These are phyloP conservation scores for Pestalotiopsis sp. DNA, from an alignment of 2,329 filamentous ascomycete genomes.

Conservation along the genomic window DNA sequence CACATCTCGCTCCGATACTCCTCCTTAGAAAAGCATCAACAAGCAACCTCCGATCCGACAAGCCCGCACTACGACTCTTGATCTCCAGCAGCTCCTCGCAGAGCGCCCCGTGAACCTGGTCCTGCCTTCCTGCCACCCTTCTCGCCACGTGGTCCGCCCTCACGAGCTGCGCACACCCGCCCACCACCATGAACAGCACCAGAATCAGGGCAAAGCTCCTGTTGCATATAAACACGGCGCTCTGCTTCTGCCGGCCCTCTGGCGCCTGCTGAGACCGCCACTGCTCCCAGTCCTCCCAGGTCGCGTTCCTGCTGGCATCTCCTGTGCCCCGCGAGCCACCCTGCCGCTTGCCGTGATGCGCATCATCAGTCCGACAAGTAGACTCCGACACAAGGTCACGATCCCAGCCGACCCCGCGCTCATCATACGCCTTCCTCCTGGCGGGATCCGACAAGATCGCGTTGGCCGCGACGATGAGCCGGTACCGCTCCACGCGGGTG, in stretches of 20 bases:
- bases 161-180: background rate
- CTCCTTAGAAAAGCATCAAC: background rate
- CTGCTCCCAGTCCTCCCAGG: background rate
- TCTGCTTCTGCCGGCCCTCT: background rate
- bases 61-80: background rate
- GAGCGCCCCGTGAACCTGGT: background rate
- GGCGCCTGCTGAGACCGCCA: background rate
- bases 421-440: background rate
- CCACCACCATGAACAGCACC: background rate
- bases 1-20: background rate
- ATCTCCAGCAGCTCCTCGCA: background rate
- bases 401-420: background rate
- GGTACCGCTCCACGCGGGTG: slow-evolving; percentile 36
- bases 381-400: background rate
- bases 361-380: background rate
- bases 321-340: background rate
- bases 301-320: background rate
- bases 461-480: background rate
- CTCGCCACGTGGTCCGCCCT: background rate
- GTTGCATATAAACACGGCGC: background rate
- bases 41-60: background rate
- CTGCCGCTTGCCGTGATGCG: no score
- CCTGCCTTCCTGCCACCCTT: background rate
- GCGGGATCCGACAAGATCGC: background rate
- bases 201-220: background rate